These are phyloP conservation scores for Puccinia triticina DNA, from an alignment of 1,284 basidiomycete species.

Conservation along the genomic window DNA sequence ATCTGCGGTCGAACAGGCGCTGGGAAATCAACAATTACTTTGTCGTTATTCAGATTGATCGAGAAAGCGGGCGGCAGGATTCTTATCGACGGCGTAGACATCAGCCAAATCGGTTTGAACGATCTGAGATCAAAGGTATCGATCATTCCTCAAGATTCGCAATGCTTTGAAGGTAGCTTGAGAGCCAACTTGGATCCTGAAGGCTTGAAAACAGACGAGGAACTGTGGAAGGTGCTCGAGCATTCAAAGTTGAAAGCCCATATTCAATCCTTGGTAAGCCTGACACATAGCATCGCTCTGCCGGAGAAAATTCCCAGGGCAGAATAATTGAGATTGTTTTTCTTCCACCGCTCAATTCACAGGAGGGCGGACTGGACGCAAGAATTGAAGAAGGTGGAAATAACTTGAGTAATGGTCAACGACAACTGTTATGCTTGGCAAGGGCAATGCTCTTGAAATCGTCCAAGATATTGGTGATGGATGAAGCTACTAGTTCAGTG, in stretches of 20 bases:
- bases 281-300: neutral
- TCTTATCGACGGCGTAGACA: conserved; percentile 79
- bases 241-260: conserved; percentile 72
- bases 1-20: conserved; percentile 86
- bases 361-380: conserved; percentile 72
- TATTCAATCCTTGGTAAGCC: conserved; percentile 67
- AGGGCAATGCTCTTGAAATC: conserved; percentile 65
- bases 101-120: conserved; percentile 78
- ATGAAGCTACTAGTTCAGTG: conserved; percentile 58
- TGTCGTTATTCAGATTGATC: conserved; percentile 74
- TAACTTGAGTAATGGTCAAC: conserved; percentile 80
- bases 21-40: conserved; percentile 80
- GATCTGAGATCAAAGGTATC: conserved; percentile 70
- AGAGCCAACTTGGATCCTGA: conserved; percentile 82
- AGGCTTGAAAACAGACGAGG: conserved; percentile 71
- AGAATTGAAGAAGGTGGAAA: conserved; percentile 77
- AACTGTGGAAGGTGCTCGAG: conserved; percentile 79
- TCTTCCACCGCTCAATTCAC: neutral
- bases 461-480: conserved; percentile 50
- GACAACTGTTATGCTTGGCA: conserved; percentile 62
- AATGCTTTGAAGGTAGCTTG: conserved; percentile 70
- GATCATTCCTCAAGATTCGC: conserved; percentile 78
- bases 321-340: neutral
- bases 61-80: conserved; percentile 80
- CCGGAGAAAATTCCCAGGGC: no score